Conservation (phyloP, 495 filamentous ascomycete species). For the Tuber melanosporum region DNA sequence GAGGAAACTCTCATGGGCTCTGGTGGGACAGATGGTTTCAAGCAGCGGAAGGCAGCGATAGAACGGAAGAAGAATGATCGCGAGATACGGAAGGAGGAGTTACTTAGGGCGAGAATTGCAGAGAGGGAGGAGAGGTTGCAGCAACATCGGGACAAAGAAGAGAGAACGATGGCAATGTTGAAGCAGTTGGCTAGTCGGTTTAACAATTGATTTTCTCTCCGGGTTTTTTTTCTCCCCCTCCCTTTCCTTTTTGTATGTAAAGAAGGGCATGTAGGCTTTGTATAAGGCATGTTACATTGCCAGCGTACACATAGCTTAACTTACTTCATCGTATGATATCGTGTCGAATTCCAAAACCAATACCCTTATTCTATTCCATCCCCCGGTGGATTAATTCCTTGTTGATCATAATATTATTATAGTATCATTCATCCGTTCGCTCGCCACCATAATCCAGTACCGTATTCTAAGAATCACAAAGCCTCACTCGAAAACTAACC, state of each 20-base stretch:
- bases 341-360: not conserved
- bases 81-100: conserved; percentile 60
- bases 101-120: conserved; percentile 52
- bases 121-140: conserved; percentile 60
- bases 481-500: not conserved
- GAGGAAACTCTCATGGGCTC: conserved; percentile 57
- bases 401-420: not conserved
- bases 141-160: conserved; percentile 56
- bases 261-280: not conserved
- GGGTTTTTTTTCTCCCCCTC: no score
- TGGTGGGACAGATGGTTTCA: conserved; percentile 54
- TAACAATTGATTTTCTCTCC: not conserved
- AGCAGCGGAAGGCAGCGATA: conserved; percentile 49
- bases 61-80: conserved; percentile 60
- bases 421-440: not conserved
- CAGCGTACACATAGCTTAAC: not conserved
- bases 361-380: not conserved
- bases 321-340: not conserved
- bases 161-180: conserved; percentile 61
- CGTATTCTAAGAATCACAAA: not conserved
- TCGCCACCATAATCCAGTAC: not conserved
- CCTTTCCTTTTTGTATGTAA: not conserved
- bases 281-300: not conserved
- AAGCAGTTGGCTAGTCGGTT: conserved; percentile 52
- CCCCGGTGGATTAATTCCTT: not conserved